Base-by-base conservation (phyloP, 2,329 filamentous ascomycete genomes). In the Phoma sp. region DNA sequence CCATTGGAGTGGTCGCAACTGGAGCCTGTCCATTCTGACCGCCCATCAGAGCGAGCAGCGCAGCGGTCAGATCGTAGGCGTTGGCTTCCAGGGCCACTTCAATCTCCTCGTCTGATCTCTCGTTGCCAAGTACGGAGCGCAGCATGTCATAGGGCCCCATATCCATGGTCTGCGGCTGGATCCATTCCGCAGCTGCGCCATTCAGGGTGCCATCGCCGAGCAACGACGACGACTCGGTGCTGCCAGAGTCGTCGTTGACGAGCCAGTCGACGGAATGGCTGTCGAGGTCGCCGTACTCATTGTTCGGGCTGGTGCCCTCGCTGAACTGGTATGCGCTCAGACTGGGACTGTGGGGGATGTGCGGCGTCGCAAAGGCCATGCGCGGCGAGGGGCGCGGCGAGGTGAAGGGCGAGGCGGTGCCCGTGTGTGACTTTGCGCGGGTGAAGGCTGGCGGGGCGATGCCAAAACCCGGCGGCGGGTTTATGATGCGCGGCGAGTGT, bases 71-170 rank as follows among this genome's bases (percentile, higher is more conserved):
- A 69, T 99, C 95, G 71, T 97, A 99, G 52, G 90, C 89, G 72
- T 97, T 93, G 53, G 86, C 83, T 62, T 93, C 91, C 41, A 99
- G 83, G 4, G 93, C 91, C n/a, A 87, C 83, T 72, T 97, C 93
- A 42, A 99, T 93, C 75, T 99, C 95, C 46, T 98, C 93, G 67
- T 98, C 93, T 2, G 91, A 89, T 68, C 90, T 89, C 49, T 91
- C 87, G 65, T 95, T 91, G 42, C 93, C 91, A 24, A 99, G 82
- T 36, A 99, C 96, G 5, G 93, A 97, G 58, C 95, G 90, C 51
- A 99, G 82, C 85, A 99, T 98, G 72, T 99, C 95, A 76, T 97
- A 96, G 0, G 95, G 93, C 54, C 91, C 96, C 93, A 99, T 98
- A 69, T 98, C 93, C 52, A 86, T 85, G 68, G 89, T 89, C 71